Percentiles rank a stretch among this genome's conserved stretches.
Evolutionary conservation across 805 yeast species (phyloP).

Genomic region (Saccharomyces jurei): DNA sequence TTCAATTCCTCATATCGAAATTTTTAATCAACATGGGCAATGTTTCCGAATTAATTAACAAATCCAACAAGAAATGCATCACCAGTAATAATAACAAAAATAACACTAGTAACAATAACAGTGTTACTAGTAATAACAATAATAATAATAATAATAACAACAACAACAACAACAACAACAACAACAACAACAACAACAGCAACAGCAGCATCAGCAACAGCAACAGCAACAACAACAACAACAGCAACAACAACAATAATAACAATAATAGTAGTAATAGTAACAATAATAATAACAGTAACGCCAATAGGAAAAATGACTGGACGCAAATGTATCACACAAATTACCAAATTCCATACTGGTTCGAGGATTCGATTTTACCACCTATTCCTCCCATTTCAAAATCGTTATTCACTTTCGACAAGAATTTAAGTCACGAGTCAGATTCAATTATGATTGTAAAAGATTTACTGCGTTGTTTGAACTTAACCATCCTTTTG

Average conservation of each 20-base stretch:
- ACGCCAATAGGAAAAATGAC: neutral
- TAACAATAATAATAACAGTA: neutral
- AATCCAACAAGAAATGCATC: neutral
- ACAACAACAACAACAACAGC: neutral
- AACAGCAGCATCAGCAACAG: no score
- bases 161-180: neutral
- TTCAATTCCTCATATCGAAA: constrained; percentile 20
- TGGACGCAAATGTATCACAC: constrained; percentile 9
- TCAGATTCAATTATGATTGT: constrained; percentile 6
- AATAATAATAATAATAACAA: no score
- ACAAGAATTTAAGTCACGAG: constrained; percentile 2
- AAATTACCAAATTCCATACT: constrained; percentile 15
- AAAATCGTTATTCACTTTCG: constrained; percentile 24
- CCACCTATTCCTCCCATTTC: constrained; percentile 28
- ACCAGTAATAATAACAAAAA: neutral
- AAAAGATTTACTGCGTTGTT: constrained; percentile 11
- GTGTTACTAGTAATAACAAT: no score
- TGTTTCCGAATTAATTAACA: constrained; percentile 3
- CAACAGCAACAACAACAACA: neutral
- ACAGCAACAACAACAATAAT: no score
- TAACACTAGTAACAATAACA: neutral
- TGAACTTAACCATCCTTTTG: constrained; percentile 9
- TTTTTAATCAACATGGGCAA: constrained; percentile 15
- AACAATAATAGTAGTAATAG: no score
- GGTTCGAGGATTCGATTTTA: constrained; percentile 19